phyloP scores from a whole-genome alignment of 108 stramenopile species.

The Aureococcus anophagefferens region DNA sequence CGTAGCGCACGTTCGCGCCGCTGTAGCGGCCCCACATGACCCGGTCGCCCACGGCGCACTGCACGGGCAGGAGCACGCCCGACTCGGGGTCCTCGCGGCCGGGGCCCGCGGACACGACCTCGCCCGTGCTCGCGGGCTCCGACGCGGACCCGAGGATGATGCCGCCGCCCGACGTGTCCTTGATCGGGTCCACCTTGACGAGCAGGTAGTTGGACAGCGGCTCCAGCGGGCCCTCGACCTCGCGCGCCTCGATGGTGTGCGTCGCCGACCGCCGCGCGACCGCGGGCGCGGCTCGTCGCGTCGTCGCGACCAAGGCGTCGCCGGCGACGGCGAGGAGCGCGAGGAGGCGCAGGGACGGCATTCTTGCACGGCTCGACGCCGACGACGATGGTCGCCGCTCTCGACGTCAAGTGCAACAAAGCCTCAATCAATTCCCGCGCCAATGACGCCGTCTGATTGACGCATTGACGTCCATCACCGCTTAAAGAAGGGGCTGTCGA shows the following conservation, averaged over 20 bases:
- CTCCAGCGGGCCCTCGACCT: neutral
- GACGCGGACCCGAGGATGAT: neutral
- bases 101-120: neutral
- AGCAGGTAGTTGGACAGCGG: neutral
- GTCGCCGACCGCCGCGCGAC: too few species aligned
- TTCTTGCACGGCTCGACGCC: too few species aligned
- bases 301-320: too few species aligned
- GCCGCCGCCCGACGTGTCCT: neutral
- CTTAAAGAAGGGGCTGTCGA: too few species aligned
- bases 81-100: neutral
- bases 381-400: too few species aligned
- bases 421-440: too few species aligned
- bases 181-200: neutral
- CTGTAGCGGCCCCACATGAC: neutral
- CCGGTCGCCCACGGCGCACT: neutral
- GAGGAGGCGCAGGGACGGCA: too few species aligned
- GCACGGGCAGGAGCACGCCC: neutral
- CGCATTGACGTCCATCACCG: too few species aligned
- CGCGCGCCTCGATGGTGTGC: neutral
- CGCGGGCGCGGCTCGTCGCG: too few species aligned
- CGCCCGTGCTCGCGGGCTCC: neutral
- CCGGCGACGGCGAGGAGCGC: too few species aligned
- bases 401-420: too few species aligned
- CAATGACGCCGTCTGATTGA: too few species aligned
- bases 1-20: neutral